These are phyloP conservation scores for Blastobotrys serpentis DNA, from an alignment of 1,139 yeast genomes.

Conservation along the genomic window DNA sequence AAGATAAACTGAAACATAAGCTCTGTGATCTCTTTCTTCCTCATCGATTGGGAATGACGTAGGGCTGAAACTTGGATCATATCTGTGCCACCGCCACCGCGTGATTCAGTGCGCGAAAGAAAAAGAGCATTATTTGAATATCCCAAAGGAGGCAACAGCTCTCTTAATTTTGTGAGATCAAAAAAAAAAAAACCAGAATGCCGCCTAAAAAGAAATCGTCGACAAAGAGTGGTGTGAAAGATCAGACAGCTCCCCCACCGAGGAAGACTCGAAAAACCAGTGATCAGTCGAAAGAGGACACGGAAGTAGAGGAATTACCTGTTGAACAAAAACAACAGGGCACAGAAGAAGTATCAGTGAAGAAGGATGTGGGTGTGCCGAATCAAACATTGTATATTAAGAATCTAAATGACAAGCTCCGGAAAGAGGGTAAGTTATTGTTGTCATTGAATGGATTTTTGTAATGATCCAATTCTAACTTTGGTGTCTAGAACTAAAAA, in stretches of 20 bases:
- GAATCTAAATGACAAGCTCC: slow-evolving; percentile 65
- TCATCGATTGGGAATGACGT: background rate
- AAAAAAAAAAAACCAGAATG: slow-evolving; percentile 9
- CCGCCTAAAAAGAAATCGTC: slow-evolving; percentile 12
- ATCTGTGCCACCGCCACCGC: too few species aligned
- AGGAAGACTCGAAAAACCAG: slow-evolving; percentile 8
- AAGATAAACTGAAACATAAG: too few species aligned
- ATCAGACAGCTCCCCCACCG: slow-evolving; percentile 8
- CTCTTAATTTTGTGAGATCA: too few species aligned
- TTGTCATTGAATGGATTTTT: slow-evolving; percentile 14
- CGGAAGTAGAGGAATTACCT: slow-evolving; percentile 8
- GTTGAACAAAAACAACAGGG: slow-evolving; percentile 8
- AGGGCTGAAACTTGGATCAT: background rate
- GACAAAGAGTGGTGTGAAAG: slow-evolving; percentile 2
- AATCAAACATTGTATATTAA: slow-evolving; percentile 60
- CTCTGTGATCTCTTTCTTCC: too few species aligned
- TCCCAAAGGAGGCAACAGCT: background rate
- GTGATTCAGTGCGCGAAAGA: background rate
- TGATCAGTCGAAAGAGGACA: background rate
- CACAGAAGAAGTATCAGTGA: background rate
- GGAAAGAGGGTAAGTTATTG: slow-evolving; percentile 31
- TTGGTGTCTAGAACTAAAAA: slow-evolving; percentile 43
- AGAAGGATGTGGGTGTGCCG: slow-evolving; percentile 27
- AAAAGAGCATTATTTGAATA: background rate
- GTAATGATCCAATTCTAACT: background rate